Conservation (phyloP, 805 yeast species). For the Jamesozyma jinghongensis region DNA sequence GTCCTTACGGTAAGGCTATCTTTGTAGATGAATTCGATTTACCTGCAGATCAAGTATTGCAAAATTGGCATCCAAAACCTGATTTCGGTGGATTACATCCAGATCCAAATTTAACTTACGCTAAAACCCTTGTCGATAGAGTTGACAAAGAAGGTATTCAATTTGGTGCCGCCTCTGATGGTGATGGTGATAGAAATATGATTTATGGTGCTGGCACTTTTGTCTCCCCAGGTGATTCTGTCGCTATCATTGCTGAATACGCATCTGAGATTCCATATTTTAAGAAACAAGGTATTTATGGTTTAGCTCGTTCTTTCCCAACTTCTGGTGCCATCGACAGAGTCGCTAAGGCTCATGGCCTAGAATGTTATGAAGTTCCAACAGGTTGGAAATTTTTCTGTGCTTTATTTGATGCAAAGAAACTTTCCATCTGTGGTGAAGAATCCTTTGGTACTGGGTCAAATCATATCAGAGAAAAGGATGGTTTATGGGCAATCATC, state of each 20-base stretch:
- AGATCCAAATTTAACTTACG: constrained; percentile 94
- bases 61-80: constrained; percentile 69
- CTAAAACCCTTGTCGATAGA: constrained; percentile 70
- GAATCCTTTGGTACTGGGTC: constrained; percentile 98
- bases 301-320: constrained; percentile 96
- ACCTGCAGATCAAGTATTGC: constrained; percentile 52
- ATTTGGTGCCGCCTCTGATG: constrained; percentile 98
- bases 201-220: constrained; percentile 91
- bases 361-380: constrained; percentile 86
- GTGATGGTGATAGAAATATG: constrained; percentile 99
- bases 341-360: constrained; percentile 71
- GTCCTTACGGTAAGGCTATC: constrained; percentile 84
- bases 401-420: constrained; percentile 85
- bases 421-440: constrained; percentile 94
- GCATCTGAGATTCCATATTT: constrained; percentile 91
- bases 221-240: constrained; percentile 97
- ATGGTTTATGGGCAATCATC: constrained; percentile 94
- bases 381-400: constrained; percentile 99
- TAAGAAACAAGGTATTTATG: constrained; percentile 73
- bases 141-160: constrained; percentile 79
- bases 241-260: constrained; percentile 93
- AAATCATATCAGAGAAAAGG: constrained; percentile 94
- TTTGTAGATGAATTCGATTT: constrained; percentile 80
- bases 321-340: constrained; percentile 89
- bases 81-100: constrained; percentile 98